Percentiles rank a stretch among this genome's conserved stretches.
phyloP scores from a whole-genome alignment of 1,139 yeast genomes.

The Magnusiomyces tetraspermus region DNA sequence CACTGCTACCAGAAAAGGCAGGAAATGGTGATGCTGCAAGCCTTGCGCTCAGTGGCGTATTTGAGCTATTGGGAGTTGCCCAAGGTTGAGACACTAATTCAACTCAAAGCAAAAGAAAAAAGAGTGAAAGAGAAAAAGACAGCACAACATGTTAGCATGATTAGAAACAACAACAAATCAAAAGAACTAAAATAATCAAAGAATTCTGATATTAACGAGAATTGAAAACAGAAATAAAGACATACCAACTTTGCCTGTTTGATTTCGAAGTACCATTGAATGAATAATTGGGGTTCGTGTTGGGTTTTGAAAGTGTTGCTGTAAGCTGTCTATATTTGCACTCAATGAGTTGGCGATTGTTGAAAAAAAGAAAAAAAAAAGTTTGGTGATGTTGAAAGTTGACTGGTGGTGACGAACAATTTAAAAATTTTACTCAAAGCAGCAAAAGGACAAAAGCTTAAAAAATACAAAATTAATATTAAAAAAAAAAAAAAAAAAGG shows the following conservation, averaged over 20 bases:
- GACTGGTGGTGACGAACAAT: background rate
- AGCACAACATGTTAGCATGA: background rate
- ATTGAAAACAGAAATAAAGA: background rate
- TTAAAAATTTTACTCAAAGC: background rate
- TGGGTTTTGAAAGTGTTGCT: too few species aligned
- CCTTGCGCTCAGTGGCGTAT: background rate
- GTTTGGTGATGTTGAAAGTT: background rate
- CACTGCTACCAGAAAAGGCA: background rate
- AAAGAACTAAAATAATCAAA: background rate
- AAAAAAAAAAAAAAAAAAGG: too few species aligned
- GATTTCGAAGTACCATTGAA: constrained; percentile 9
- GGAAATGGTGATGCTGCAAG: background rate
- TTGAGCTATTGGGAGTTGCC: background rate
- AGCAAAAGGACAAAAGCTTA: too few species aligned
- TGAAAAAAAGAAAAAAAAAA: too few species aligned
- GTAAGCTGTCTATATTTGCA: too few species aligned
- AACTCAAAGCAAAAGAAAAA: too few species aligned
- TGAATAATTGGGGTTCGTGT: constrained; percentile 1
- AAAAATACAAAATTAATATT: too few species aligned
- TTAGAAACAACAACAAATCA: background rate
- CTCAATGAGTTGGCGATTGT: too few species aligned
- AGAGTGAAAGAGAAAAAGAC: background rate
- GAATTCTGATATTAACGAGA: too few species aligned
- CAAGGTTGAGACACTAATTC: background rate
- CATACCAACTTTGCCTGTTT: constrained; percentile 12